Conservation (phyloP, 2,329 filamentous ascomycete species). For the Fusarium marasasianum region DNA sequence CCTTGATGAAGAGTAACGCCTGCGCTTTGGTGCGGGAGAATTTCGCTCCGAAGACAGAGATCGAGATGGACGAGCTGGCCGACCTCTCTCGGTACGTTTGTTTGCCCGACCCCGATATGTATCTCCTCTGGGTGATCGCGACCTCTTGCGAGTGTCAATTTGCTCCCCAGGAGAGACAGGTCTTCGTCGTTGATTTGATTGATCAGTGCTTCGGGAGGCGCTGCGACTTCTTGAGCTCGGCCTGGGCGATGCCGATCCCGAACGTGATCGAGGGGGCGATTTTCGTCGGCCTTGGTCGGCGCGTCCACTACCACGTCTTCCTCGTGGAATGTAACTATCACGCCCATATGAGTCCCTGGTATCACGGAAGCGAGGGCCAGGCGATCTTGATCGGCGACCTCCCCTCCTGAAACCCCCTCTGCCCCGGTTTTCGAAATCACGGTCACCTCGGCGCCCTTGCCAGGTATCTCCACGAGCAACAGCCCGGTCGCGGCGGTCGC, state of each 20-base stretch:
- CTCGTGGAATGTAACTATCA: conserved; percentile 64
- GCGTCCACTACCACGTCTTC: conserved; percentile 51
- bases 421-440: conserved; percentile 56
- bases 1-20: conserved; percentile 59
- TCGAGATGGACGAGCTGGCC: conserved; percentile 44
- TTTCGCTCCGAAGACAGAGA: conserved; percentile 50
- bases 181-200: conserved; percentile 47
- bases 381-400: conserved; percentile 59
- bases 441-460: conserved; percentile 63
- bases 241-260: conserved; percentile 44
- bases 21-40: conserved; percentile 60
- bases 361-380: conserved; percentile 55
- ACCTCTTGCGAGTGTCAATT: conserved; percentile 51
- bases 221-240: conserved; percentile 49
- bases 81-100: conserved; percentile 34
- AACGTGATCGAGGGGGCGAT: conserved; percentile 48
- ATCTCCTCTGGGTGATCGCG: conserved; percentile 49
- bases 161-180: conserved; percentile 47
- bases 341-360: conserved; percentile 56
- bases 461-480: conserved; percentile 64
- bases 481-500: conserved; percentile 65
- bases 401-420: conserved; percentile 57
- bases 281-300: conserved; percentile 53
- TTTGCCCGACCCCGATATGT: conserved; percentile 41
- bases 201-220: conserved; percentile 44